Percentiles rank a stretch among this genome's conserved stretches.
Evolutionary conservation across 768 basidiomycete genomes (phyloP).

Genomic region (Mycena polygramma): DNA sequence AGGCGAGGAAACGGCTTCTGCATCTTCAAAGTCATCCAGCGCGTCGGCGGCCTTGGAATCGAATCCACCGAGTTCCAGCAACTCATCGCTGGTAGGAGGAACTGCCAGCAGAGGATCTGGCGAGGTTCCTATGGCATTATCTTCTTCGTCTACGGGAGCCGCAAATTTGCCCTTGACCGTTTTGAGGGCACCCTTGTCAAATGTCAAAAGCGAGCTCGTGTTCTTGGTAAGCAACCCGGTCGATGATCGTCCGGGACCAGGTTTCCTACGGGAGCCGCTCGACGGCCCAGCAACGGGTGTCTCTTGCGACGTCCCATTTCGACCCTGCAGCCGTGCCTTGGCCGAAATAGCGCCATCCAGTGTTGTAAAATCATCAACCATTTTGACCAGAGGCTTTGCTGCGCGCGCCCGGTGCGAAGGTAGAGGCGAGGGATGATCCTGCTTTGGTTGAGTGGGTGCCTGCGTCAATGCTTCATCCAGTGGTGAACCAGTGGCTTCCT

Average conservation of each 20-base stretch:
- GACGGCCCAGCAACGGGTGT: conserved; percentile 27
- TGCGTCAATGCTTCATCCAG: not conserved
- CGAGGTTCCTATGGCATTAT: conserved; percentile 36
- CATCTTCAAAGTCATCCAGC: conserved; percentile 74
- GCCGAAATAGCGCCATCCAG: conserved; percentile 59
- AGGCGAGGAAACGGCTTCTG: conserved; percentile 35
- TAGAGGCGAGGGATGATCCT: conserved; percentile 25
- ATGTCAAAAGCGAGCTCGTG: conserved; percentile 67
- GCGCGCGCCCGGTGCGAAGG: conserved; percentile 62
- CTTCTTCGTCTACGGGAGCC: conserved; percentile 30
- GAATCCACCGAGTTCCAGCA: conserved; percentile 66
- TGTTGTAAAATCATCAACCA: conserved; percentile 59
- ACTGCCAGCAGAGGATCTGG: conserved; percentile 18
- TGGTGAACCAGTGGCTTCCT: not conserved
- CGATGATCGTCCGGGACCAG: conserved; percentile 68
- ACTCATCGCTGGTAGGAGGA: conserved; percentile 57
- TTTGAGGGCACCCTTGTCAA: conserved; percentile 64
- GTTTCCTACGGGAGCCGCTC: conserved; percentile 44
- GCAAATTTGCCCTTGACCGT: conserved; percentile 62
- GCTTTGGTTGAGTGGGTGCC: not conserved
- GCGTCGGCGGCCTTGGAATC: conserved; percentile 50
- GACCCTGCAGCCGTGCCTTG: conserved; percentile 58
- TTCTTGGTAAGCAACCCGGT: conserved; percentile 54
- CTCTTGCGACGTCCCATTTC: conserved; percentile 30
- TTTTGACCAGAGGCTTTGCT: conserved; percentile 67